Evolutionary conservation across 2,329 filamentous ascomycete species (phyloP).

Genomic region (Amauroascus verrucosus): DNA sequence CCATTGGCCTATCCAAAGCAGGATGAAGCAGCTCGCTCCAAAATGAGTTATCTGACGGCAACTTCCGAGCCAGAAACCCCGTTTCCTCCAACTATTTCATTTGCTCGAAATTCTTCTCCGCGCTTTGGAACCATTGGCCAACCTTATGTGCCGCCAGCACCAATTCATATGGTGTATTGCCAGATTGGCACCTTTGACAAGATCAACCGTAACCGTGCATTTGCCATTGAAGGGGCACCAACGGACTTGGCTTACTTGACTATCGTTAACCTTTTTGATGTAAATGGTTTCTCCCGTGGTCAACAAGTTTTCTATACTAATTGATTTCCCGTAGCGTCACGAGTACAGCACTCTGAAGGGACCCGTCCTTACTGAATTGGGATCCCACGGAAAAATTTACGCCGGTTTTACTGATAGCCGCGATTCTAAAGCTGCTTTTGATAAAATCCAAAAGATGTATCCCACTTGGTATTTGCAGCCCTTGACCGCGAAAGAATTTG

Average conservation of each 20-base stretch:
- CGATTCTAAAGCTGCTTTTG: constrained; percentile 45
- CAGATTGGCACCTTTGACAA: constrained; percentile 19
- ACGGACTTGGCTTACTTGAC: constrained; percentile 25
- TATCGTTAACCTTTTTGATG: constrained; percentile 32
- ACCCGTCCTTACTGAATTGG: constrained; percentile 30
- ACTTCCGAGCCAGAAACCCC: constrained; percentile 19
- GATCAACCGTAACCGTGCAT: constrained; percentile 24
- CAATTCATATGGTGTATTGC: constrained; percentile 13
- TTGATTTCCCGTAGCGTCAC: constrained; percentile 21
- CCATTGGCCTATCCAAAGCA: constrained; percentile 11
- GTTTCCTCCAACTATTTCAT: constrained; percentile 11
- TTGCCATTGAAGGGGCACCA: constrained; percentile 28
- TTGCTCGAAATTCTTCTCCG: constrained; percentile 15
- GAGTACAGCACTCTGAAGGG: constrained; percentile 31
- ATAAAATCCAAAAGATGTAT: constrained; percentile 37
- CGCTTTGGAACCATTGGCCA: constrained; percentile 21
- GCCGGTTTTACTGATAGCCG: constrained; percentile 52
- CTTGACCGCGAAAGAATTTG: constrained; percentile 39
- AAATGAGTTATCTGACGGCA: constrained; percentile 18
- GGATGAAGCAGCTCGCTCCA: constrained; percentile 9
- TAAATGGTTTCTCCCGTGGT: constrained; percentile 18
- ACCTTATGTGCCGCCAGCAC: constrained; percentile 13
- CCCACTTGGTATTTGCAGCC: constrained; percentile 42
- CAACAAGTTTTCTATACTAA: constrained; percentile 12
- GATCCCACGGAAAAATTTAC: constrained; percentile 38